Percentiles rank a stretch among this genome's conserved stretches.
Conservation (phyloP, 768 basidiomycete species). For the Saitozyma sp. region DNA sequence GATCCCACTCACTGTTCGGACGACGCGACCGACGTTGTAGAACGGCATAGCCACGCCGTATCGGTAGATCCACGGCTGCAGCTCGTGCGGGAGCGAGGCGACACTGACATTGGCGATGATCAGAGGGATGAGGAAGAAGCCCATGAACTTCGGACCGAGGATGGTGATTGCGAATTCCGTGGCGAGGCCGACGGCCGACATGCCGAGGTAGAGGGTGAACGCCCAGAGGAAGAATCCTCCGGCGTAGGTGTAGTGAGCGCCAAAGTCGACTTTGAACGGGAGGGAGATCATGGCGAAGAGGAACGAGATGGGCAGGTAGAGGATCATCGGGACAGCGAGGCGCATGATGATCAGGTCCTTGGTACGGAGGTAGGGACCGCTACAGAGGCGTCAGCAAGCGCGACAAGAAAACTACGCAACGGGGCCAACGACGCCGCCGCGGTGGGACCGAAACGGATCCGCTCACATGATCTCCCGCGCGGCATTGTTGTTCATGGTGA, state of each 20-base stretch:
- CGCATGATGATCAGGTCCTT: slow-evolving; percentile 53
- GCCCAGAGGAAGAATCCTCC: slow-evolving; percentile 55
- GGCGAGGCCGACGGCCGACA: slow-evolving; percentile 50
- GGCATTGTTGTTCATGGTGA: slow-evolving; percentile 45
- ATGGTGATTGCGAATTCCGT: slow-evolving; percentile 53
- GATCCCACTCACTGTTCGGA: slow-evolving; percentile 36
- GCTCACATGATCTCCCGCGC: slow-evolving; percentile 49
- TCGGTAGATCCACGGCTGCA: slow-evolving; percentile 50
- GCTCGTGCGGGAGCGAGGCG: slow-evolving; percentile 45
- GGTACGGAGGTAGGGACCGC: slow-evolving; percentile 54
- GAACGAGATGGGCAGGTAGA: slow-evolving; percentile 55
- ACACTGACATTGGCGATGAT: slow-evolving; percentile 48
- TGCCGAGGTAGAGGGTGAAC: slow-evolving; percentile 49
- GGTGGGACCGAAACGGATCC: background rate
- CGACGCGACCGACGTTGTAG: slow-evolving; percentile 40
- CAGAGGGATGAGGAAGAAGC: slow-evolving; percentile 50
- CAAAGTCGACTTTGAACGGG: slow-evolving; percentile 57
- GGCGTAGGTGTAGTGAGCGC: slow-evolving; percentile 51
- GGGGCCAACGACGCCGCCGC: background rate
- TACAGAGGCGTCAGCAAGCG: slow-evolving; percentile 14
- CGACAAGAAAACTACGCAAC: background rate
- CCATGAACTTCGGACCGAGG: slow-evolving; percentile 51
- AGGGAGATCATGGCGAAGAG: slow-evolving; percentile 57
- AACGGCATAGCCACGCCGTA: slow-evolving; percentile 52
- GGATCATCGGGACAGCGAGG: slow-evolving; percentile 50